Base-by-base conservation (phyloP, 345 rosid species). In the Murraya koenigii region DNA sequence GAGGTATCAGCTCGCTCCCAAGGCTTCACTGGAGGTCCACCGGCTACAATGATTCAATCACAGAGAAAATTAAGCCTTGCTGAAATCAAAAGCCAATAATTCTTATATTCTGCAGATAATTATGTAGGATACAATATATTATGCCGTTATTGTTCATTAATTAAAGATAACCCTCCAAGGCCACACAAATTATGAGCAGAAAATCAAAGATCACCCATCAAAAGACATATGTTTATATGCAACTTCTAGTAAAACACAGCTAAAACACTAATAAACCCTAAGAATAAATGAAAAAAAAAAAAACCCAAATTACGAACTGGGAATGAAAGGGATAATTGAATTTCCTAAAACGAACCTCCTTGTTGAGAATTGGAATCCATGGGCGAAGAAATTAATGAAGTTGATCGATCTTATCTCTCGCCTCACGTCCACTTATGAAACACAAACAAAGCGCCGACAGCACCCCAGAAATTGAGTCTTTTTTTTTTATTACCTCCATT, bases 1-100 rank as follows among this genome's bases (percentile, higher is more conserved):
- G 92, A 83, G 35, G 86, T 77, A 71, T 89, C 94, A n/a, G 91
- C 84, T 86, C 86, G 92, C 77, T 96, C 98, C 98, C 97, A 92
- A n/a, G 99, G 98, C 80, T 96, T 96, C n/a, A 81, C 76, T 7
- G 97, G 98, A 75, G 91, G 90, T 70, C 88, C 82, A 22, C 87
- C 82, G 72, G 85, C 97, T 85, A 85, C 84, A 75, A 67, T 2
- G 26, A 76, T 33, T 28, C 36, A 66, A 35, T 76, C 8, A 66
- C 22, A 26, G 17, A 54, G 7, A 36, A 23, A 66, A 54, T 55
- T n/a, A 61, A 44, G 14, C 69, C 49, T 47, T 11, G 33, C 41
- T 20, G n/a, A 32, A 25, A 74, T 28, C 11, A 74, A 30, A 49
- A 36, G 1, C 25, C 22, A 5, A 58, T 9, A 35, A 22, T 19